Conservation (phyloP, 2,329 filamentous ascomycete genomes). For the Aureobasidium namibiae region DNA sequence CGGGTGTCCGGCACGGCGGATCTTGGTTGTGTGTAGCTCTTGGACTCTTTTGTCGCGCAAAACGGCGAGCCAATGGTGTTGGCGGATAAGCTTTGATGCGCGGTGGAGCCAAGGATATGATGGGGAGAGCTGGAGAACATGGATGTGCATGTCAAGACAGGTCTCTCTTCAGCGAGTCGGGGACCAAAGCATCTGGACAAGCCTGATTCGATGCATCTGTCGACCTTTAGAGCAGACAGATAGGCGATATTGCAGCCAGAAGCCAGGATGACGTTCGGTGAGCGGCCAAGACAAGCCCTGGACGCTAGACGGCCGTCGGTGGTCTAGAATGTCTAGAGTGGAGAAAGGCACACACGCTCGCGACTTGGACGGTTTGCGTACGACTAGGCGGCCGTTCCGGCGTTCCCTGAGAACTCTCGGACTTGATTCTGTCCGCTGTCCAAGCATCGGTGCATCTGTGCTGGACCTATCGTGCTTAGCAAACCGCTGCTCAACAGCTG, state of each 20-base stretch:
- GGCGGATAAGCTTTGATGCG: constrained; percentile 6
- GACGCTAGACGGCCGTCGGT: not conserved
- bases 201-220: not conserved
- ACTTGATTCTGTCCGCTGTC: not conserved
- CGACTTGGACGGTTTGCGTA: constrained; percentile 7
- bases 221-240: not conserved
- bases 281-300: not conserved
- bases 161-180: not conserved
- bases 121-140: not conserved
- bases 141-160: not conserved
- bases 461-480: constrained; percentile 4
- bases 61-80: constrained; percentile 3
- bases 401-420: constrained; percentile 9
- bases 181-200: not conserved
- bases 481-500: not conserved
- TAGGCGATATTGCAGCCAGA: not conserved
- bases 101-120: not conserved
- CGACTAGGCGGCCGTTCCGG: not conserved
- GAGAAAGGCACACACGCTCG: constrained; percentile 12
- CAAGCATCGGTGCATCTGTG: not conserved
- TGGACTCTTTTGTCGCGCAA: constrained; percentile 1
- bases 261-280: not conserved
- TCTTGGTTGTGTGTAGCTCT: not conserved
- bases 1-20: constrained; percentile 4
- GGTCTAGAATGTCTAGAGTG: constrained; percentile 8